Conservation (phyloP, 768 basidiomycete genomes). For the Inosperma sp. region DNA sequence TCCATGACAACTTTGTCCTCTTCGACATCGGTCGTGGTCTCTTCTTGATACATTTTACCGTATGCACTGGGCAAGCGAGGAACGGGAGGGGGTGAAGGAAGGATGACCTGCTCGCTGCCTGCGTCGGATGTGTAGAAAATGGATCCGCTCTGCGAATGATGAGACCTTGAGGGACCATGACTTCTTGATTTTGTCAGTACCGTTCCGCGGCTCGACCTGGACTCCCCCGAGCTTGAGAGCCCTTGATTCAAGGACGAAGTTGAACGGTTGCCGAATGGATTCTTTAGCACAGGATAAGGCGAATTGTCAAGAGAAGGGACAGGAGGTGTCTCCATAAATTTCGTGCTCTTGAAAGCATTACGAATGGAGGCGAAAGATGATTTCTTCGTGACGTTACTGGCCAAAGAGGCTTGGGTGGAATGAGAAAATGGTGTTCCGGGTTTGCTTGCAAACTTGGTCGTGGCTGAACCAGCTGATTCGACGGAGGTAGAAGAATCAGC, state of each 20-base stretch:
- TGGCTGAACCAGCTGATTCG: conserved; percentile 63
- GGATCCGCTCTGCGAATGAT: conserved; percentile 75
- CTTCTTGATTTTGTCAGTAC: conserved; percentile 46
- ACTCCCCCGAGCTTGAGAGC: conserved; percentile 52
- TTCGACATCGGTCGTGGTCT: conserved; percentile 48
- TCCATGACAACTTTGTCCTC: conserved; percentile 67
- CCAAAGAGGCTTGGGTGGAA: conserved; percentile 67
- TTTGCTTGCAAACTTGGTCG: conserved; percentile 46
- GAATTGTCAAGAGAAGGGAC: conserved; percentile 67
- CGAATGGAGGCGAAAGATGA: conserved; percentile 82
- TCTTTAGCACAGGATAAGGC: conserved; percentile 67
- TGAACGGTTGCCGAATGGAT: conserved; percentile 72
- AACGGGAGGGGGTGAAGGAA: conserved; percentile 71
- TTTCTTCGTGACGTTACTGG: conserved; percentile 66
- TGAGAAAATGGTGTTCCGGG: conserved; percentile 58
- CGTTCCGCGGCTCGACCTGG: conserved; percentile 27
- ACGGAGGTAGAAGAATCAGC: conserved; percentile 78
- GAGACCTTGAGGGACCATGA: conserved; percentile 62
- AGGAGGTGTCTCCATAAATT: conserved; percentile 64
- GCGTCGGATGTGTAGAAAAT: conserved; percentile 64
- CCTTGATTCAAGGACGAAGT: conserved; percentile 65
- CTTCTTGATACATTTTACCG: conserved; percentile 43
- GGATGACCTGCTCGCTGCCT: conserved; percentile 64
- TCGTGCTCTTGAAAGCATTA: conserved; percentile 78
- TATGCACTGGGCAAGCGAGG: conserved; percentile 69